Base-by-base conservation (phyloP, 257 asterid genomes). In the Haberlea rhodopensis region DNA sequence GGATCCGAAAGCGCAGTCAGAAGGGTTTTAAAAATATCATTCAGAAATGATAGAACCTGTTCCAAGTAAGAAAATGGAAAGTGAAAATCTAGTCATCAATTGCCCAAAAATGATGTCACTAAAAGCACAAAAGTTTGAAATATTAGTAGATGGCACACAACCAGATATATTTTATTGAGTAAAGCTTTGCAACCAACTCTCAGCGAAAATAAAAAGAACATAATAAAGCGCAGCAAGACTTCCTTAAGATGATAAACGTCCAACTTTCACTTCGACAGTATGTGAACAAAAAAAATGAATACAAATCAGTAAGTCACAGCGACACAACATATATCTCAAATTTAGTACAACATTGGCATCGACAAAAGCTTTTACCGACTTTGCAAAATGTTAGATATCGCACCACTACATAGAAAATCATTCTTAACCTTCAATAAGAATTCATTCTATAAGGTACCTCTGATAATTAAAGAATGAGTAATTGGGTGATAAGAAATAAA, bases 1-100 rank as follows among this genome's bases (percentile, higher is more conserved):
- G 96, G 95, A 84, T 94, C 99, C 55, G 97, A 90, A 31, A 94
- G 87, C 9, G 95, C 90, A 87, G 90, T 85, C 63, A 90, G 74
- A 75, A 94, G 97, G 27, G 95, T 79, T 60, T 90, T 95, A 57
- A 90, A 91, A 67, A 91, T 75, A 54, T 90, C 96, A 62, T 84
- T 76, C 77, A 90, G 79, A 76, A 83, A 85, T 59, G 85, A 79
- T 29, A 94, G 84, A 68, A 90, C 96, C 99, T 94, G 96, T 66
- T 66, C 16, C 76, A n/a, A n/a, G n/a, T n/a, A 64, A 70, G 20
- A 71, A 62, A 60, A 40, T 59, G 52, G 60, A 48, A 49, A 32
- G 56, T 51, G 31, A 66, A 57, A 23, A 70, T 19, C 6, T 25
- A 49, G 21, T 40, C 53, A 29, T 27, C 53, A 77, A 28, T 66